A percentile compares a stretch with the other conserved stretches of the same genome.
phyloP scores from a whole-genome alignment of 2,329 filamentous ascomycete species.

The Colletotrichum sp. region DNA sequence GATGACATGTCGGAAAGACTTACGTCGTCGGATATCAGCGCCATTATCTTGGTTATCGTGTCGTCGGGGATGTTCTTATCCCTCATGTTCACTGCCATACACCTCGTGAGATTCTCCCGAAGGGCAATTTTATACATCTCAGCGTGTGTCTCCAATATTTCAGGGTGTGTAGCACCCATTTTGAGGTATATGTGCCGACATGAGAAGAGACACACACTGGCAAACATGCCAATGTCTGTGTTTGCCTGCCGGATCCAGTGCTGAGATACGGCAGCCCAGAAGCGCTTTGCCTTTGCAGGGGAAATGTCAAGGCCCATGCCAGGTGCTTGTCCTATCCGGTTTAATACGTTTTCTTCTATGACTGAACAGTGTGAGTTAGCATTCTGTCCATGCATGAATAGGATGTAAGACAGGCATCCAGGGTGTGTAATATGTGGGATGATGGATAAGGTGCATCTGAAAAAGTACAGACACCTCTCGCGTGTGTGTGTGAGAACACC shows the following conservation, averaged over 20 bases:
- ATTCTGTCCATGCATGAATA: background rate
- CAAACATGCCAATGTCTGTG: conserved; percentile 24
- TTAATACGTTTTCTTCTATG: background rate
- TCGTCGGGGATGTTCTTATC: conserved; percentile 13
- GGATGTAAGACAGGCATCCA: background rate
- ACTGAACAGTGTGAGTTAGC: background rate
- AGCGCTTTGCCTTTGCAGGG: background rate
- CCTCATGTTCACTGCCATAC: conserved; percentile 3
- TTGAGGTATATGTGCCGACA: conserved; percentile 20
- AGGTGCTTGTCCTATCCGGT: conserved; percentile 5
- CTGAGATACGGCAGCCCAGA: conserved; percentile 12
- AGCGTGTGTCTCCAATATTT: background rate
- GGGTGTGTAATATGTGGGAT: background rate
- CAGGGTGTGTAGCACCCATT: background rate
- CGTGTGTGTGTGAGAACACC: background rate
- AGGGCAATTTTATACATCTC: conserved; percentile 21
- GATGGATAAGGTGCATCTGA: background rate
- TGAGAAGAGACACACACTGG: conserved; percentile 19
- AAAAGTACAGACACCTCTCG: background rate
- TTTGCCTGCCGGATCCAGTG: conserved; percentile 22
- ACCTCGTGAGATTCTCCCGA: conserved; percentile 12
- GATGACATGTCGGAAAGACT: background rate
- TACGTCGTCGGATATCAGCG: conserved; percentile 19
- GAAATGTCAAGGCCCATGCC: background rate
- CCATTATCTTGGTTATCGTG: conserved; percentile 25